Base-by-base conservation (phyloP, 2,329 filamentous ascomycete species). In the Fusarium multiceps region DNA sequence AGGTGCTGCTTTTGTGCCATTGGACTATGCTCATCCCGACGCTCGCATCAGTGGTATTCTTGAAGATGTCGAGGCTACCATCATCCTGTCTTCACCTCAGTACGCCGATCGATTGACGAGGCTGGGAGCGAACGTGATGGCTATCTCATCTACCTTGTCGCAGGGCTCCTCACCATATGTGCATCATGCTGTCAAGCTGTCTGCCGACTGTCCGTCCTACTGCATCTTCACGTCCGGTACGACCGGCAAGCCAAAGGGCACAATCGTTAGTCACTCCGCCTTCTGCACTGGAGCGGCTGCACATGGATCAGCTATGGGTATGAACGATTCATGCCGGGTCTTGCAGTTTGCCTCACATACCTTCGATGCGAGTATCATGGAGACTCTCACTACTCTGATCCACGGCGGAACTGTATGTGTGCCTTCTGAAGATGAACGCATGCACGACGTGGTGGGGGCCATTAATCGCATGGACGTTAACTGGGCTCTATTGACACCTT, bases 341-440 rank as follows among this genome's bases (percentile, higher is more conserved):
- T 40, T 71, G 3, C 68, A 71, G 32, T 66, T 66, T 21, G 69
- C 68, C 3, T 56, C 61, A 2, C 21, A 72, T 28, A 74, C 72
- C 0, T 80, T 80, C 16, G 79, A 80, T 48, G 75, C 73, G 4
- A 72, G 69, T 42, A 75, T 78, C 5, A 57, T 65, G 41, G 74
- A 75, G 42, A 67, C 68, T 3, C 27, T 75, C 0, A 68, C 55
- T 0, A 63, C 66, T 4, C 47, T 75, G 1, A 59, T 69, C 3
- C 66, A 69, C 4, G 77, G 78, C 10, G 78, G 74, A 1, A 78
- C 77, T 6, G 67, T 80, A 3, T 78, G 77, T 16, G 56, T 80
- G 1, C 80, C 80, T 1, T 79, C 76, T 1, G 78, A 81, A 5
- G 75, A 79, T 4, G 77, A 82, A 28, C 78, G 82, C 2, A 72